Evolutionary conservation across 1,284 basidiomycete species (phyloP).

Genomic region (Trichosporon sp.): DNA sequence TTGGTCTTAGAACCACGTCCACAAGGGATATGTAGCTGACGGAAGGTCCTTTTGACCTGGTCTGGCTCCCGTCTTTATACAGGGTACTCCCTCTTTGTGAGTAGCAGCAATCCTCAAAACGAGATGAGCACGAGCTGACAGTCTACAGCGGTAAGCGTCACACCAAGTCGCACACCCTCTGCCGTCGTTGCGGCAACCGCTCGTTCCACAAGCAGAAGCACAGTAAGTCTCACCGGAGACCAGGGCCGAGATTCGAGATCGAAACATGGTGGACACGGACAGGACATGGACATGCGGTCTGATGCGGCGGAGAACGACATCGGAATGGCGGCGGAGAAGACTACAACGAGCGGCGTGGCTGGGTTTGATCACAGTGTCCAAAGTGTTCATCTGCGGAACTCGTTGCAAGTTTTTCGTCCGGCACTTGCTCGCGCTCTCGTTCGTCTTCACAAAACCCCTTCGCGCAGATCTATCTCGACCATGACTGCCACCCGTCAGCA

Average conservation of each 20-base stretch:
- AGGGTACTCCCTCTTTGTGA: constrained; percentile 89
- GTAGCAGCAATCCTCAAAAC: constrained; percentile 19
- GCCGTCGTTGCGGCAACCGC: constrained; percentile 89
- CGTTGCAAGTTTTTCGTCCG: neutral
- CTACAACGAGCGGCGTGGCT: neutral
- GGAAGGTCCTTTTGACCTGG: constrained; percentile 65
- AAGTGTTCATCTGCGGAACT: neutral
- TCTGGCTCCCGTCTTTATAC: constrained; percentile 58
- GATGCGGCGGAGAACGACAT: neutral
- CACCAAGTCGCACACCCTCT: constrained; percentile 97
- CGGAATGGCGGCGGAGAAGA: neutral
- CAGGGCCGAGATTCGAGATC: neutral
- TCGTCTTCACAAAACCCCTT: too few species aligned
- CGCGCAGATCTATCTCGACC: too few species aligned
- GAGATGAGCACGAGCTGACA: constrained; percentile 22
- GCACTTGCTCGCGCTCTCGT: too few species aligned
- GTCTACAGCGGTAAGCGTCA: constrained; percentile 78
- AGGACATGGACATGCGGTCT: too few species aligned
- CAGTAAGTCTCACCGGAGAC: constrained; percentile 63
- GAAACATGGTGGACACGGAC: too few species aligned
- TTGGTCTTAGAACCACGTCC: constrained; percentile 10
- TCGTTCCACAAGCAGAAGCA: constrained; percentile 97
- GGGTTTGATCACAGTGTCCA: too few species aligned
- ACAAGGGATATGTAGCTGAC: constrained; percentile 38
- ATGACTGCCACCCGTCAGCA: too few species aligned